Percentiles rank a stretch among this genome's conserved stretches.
phyloP scores from a whole-genome alignment of 345 rosid genomes.

The Hypericum androsaemum region DNA sequence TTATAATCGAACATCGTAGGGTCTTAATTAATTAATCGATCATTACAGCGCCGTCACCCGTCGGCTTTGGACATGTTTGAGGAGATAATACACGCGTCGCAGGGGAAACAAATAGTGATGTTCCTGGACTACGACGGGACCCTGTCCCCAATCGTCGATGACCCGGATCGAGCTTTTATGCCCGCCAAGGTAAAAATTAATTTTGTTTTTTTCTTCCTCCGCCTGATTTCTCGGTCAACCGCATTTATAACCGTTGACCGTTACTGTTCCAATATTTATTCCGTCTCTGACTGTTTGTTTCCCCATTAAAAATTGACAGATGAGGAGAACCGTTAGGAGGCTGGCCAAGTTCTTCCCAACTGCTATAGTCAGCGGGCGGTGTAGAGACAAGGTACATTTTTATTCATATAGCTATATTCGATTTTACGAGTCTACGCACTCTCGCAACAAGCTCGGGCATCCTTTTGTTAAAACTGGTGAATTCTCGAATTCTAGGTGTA shows the following conservation, averaged over 20 bases:
- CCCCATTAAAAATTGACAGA: not conserved
- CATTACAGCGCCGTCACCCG: not conserved
- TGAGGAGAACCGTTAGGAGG: not conserved
- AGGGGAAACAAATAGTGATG: slow-evolving; percentile 5
- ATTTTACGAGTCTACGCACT: not conserved
- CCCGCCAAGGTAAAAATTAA: not conserved
- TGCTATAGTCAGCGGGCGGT: slow-evolving; percentile 1
- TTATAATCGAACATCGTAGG: too few species aligned
- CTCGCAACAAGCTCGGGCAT: not conserved
- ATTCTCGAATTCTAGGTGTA: not conserved
- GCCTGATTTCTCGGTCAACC: too few species aligned
- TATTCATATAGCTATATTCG: not conserved
- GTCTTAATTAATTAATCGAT: too few species aligned
- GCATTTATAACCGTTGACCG: not conserved
- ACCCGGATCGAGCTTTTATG: slow-evolving; percentile 7
- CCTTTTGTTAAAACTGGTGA: not conserved
- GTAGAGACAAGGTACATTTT: slow-evolving; percentile 5
- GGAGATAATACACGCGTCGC: not conserved
- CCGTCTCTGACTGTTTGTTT: not conserved
- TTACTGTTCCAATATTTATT: not conserved
- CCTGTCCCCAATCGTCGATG: slow-evolving; percentile 1
- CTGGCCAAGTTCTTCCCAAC: not conserved
- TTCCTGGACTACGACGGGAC: slow-evolving; percentile 6
- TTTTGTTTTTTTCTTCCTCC: not conserved
- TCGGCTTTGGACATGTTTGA: slow-evolving; percentile 1